Conservation (phyloP, 352 stramenopile species). For the Sclerospora graminicola region DNA sequence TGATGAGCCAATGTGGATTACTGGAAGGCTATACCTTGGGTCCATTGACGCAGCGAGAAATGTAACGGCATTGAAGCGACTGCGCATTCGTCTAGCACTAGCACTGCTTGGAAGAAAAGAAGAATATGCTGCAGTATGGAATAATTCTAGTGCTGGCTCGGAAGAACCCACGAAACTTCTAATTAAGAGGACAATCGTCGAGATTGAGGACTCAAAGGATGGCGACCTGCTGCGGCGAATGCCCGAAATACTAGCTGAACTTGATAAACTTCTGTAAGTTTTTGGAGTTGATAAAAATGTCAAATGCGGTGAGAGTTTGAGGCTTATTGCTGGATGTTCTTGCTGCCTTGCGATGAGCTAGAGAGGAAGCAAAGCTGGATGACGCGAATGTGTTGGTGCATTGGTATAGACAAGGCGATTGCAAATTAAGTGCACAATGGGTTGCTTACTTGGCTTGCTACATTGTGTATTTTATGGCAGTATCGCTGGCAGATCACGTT, state of each 20-base stretch:
- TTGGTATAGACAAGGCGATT: slow-evolving; percentile 25
- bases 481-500: slow-evolving; percentile 54
- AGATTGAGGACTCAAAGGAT: slow-evolving; percentile 44
- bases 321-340: not conserved
- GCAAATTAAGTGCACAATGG: not conserved
- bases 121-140: slow-evolving; percentile 13
- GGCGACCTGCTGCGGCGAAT: slow-evolving; percentile 38
- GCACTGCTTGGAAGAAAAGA: slow-evolving; percentile 26
- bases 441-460: not conserved
- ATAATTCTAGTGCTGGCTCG: not conserved
- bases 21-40: slow-evolving; percentile 35
- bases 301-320: not conserved
- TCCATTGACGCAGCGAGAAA: slow-evolving; percentile 66
- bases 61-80: slow-evolving; percentile 14
- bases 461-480: slow-evolving; percentile 15
- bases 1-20: slow-evolving; percentile 47
- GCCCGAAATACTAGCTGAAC: slow-evolving; percentile 25
- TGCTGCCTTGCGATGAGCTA: slow-evolving; percentile 4
- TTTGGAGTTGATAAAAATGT: too few relatives aligned
- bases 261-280: too few relatives aligned
- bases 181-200: slow-evolving; percentile 15
- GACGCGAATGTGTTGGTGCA: slow-evolving; percentile 59
- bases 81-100: slow-evolving; percentile 31
- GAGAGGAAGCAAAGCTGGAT: slow-evolving; percentile 16
- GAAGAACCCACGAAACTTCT: slow-evolving; percentile 2